Evolutionary conservation across 2,329 filamentous ascomycete species (phyloP).

Genomic region (Phyllosticta ampelicida): DNA sequence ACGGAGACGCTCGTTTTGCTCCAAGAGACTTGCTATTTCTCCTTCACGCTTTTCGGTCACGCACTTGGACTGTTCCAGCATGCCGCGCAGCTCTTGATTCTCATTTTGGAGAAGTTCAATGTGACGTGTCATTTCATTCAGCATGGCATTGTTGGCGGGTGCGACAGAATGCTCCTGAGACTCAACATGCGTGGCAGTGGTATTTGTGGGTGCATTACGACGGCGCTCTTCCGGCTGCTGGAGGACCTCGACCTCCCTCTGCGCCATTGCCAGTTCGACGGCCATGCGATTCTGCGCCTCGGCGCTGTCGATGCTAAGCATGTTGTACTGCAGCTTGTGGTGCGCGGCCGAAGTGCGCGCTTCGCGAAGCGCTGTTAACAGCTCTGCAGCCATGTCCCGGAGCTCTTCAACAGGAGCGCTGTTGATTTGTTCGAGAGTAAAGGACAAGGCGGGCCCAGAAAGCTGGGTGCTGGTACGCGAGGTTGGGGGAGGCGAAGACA

Average conservation of each 20-base stretch:
- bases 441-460: conserved; percentile 25
- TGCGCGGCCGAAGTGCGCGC: conserved; percentile 78
- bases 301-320: conserved; percentile 72
- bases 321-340: conserved; percentile 79
- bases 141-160: conserved; percentile 46
- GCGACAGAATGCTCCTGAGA: conserved; percentile 38
- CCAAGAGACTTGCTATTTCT: conserved; percentile 56
- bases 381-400: conserved; percentile 41
- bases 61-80: conserved; percentile 63
- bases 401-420: conserved; percentile 42
- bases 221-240: conserved; percentile 61
- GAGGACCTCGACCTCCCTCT: conserved; percentile 75
- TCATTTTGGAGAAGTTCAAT: conserved; percentile 58
- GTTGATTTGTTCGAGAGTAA: conserved; percentile 42
- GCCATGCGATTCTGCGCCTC: conserved; percentile 78
- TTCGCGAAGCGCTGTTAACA: conserved; percentile 47
- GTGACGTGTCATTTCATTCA: conserved; percentile 37
- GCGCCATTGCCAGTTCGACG: conserved; percentile 87
- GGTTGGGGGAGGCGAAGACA: conserved; percentile 40
- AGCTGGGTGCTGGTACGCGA: conserved; percentile 15
- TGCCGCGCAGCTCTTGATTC: conserved; percentile 51
- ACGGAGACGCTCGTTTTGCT: conserved; percentile 67
- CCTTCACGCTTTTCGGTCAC: conserved; percentile 69
- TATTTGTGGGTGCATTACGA: conserved; percentile 38
- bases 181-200: conserved; percentile 36